These are phyloP conservation scores for Trichosporon ovoides DNA, from an alignment of 1,284 basidiomycete species.

Conservation along the genomic window DNA sequence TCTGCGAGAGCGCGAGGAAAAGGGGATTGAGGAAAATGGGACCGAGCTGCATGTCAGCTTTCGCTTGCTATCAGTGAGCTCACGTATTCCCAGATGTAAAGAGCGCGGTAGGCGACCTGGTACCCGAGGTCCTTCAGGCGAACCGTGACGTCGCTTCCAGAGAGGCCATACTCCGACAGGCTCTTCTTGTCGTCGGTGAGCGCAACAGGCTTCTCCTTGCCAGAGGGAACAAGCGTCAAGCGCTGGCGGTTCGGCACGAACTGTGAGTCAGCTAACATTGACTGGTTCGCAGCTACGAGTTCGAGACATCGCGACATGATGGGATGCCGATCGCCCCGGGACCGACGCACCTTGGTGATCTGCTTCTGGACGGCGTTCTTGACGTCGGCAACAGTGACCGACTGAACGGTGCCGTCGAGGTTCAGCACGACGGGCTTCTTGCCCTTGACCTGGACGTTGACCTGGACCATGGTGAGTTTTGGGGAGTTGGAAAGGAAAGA, in stretches of 20 bases:
- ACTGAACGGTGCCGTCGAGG: constrained; percentile 51
- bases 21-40: constrained; percentile 88
- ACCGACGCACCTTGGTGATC: constrained; percentile 53
- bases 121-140: constrained; percentile 78
- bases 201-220: constrained; percentile 48
- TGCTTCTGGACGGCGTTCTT: constrained; percentile 48
- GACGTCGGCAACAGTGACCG: constrained; percentile 48
- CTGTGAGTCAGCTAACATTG: constrained; percentile 48
- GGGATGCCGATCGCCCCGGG: neutral
- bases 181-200: constrained; percentile 61
- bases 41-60: constrained; percentile 59
- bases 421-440: constrained; percentile 59
- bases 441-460: constrained; percentile 55
- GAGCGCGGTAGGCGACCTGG: constrained; percentile 80
- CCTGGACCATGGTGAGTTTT: constrained; percentile 61
- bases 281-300: neutral
- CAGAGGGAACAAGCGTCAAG: constrained; percentile 51
- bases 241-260: constrained; percentile 68
- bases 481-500: neutral
- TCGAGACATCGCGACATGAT: too few species aligned
- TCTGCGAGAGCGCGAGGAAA: constrained; percentile 62
- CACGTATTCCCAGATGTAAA: constrained; percentile 88
- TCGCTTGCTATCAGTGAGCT: constrained; percentile 39
- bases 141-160: constrained; percentile 57
- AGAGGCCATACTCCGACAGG: constrained; percentile 57